These are phyloP conservation scores for Cicer cuneatum DNA, from an alignment of 306 rosid species.

Conservation along the genomic window DNA sequence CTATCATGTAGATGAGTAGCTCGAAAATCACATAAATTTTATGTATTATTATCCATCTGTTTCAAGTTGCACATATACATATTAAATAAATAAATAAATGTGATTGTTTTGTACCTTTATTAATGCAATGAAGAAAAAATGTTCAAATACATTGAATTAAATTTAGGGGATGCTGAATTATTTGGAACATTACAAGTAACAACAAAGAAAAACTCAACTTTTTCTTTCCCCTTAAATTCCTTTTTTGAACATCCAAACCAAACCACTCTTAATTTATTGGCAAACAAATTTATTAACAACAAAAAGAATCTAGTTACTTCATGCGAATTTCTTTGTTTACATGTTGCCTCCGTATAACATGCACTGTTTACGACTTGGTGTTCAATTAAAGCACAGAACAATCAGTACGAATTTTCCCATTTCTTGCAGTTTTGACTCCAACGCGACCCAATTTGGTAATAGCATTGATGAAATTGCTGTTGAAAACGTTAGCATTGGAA, in stretches of 20 bases:
- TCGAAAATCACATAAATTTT: neutral
- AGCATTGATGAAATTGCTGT: constrained; percentile 57
- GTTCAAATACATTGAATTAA: neutral
- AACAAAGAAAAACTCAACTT: constrained; percentile 30
- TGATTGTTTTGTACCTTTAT: neutral
- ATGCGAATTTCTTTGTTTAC: neutral
- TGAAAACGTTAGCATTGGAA: constrained; percentile 35
- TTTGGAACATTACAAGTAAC: constrained; percentile 38
- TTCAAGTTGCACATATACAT: neutral
- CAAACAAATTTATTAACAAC: constrained; percentile 37
- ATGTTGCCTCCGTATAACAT: neutral
- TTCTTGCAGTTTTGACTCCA: constrained; percentile 63
- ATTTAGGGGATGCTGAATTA: constrained; percentile 35
- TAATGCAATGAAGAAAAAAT: neutral
- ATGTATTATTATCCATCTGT: neutral
- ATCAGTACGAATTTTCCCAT: constrained; percentile 69
- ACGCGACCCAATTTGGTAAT: constrained; percentile 76
- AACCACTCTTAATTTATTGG: constrained; percentile 17
- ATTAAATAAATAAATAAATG: no score
- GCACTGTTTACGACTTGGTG: neutral
- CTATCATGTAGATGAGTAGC: neutral
- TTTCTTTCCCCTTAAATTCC: neutral
- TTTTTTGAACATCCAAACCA: neutral
- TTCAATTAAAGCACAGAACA: constrained; percentile 57
- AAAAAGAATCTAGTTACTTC: constrained; percentile 24